These are phyloP conservation scores for Plectranthus barbatus DNA, from an alignment of 257 asterid species.

Conservation along the genomic window DNA sequence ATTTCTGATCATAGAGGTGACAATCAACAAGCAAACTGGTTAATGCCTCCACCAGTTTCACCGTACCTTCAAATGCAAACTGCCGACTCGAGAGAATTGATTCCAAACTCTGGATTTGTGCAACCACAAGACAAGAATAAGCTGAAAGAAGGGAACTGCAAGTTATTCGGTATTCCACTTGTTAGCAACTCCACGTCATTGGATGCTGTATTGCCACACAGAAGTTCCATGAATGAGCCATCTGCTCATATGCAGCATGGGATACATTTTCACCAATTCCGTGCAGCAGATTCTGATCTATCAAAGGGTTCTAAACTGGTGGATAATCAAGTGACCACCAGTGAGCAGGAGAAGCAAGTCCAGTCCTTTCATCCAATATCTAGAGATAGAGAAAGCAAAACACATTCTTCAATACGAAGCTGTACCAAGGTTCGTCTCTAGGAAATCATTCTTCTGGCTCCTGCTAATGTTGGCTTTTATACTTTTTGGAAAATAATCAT, in stretches of 20 bases:
- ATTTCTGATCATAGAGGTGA: conserved; percentile 41
- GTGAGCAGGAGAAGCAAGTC: conserved; percentile 52
- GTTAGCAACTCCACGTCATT: conserved; percentile 25
- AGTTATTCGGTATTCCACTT: conserved; percentile 80
- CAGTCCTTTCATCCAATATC: conserved; percentile 29
- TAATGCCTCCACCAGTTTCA: conserved; percentile 64
- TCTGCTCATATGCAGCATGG: conserved; percentile 21
- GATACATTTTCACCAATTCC: conserved; percentile 30
- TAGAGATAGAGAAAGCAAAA: conserved; percentile 56
- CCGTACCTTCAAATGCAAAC: conserved; percentile 48
- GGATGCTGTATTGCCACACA: conserved; percentile 29
- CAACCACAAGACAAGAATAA: conserved; percentile 38
- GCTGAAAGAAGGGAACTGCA: conserved; percentile 64
- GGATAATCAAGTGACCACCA: conserved; percentile 33
- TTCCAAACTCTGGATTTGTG: conserved; percentile 30
- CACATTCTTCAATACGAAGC: conserved; percentile 62
- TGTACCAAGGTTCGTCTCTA: conserved; percentile 75
- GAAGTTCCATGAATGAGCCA: conserved; percentile 23
- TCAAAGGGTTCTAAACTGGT: conserved; percentile 48
- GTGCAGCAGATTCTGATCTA: conserved; percentile 45
- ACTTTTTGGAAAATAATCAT: not conserved
- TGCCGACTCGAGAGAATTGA: conserved; percentile 46
- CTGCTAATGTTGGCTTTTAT: not conserved
- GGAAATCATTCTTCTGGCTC: not conserved
- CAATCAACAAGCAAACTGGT: conserved; percentile 59